phyloP scores from a whole-genome alignment of 1,139 yeast species.

The Yamadazyma spencermartinsiae region DNA sequence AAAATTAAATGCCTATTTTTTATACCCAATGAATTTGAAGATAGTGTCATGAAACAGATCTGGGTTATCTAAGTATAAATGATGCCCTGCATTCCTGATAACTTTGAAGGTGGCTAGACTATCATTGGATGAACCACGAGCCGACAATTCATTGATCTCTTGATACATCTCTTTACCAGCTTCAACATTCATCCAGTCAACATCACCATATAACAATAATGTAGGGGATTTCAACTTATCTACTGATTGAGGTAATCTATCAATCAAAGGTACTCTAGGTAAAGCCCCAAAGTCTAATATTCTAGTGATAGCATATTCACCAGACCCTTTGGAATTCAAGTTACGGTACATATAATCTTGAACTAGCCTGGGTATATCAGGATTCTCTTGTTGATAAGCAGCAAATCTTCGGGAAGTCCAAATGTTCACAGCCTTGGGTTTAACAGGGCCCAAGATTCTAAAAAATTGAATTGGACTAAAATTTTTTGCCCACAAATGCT shows the following conservation, averaged over 20 bases:
- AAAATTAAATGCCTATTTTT: slow-evolving; percentile 8
- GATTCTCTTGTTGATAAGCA: slow-evolving; percentile 32
- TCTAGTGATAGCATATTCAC: slow-evolving; percentile 47
- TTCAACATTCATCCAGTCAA: slow-evolving; percentile 49
- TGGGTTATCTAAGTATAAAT: slow-evolving; percentile 75
- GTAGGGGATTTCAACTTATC: slow-evolving; percentile 42
- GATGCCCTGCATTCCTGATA: slow-evolving; percentile 69
- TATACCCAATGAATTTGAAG: slow-evolving; percentile 34
- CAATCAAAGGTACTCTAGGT: slow-evolving; percentile 44
- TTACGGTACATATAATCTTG: slow-evolving; percentile 46
- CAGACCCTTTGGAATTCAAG: slow-evolving; percentile 44
- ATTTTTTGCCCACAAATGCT: slow-evolving; percentile 38
- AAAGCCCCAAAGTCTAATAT: slow-evolving; percentile 41
- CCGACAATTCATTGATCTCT: slow-evolving; percentile 39
- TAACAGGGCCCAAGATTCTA: slow-evolving; percentile 37
- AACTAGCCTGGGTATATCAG: slow-evolving; percentile 31
- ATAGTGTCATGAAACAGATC: slow-evolving; percentile 34
- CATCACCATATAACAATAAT: slow-evolving; percentile 48
- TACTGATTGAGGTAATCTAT: slow-evolving; percentile 41
- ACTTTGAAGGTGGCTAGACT: slow-evolving; percentile 39
- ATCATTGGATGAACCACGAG: slow-evolving; percentile 11
- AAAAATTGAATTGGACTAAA: slow-evolving; percentile 40
- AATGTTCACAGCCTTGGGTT: slow-evolving; percentile 35
- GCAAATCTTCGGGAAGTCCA: slow-evolving; percentile 48
- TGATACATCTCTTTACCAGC: slow-evolving; percentile 43